These are phyloP conservation scores for Amoebophrya sp. DNA, from an alignment of 169 alveolate genomes.

Conservation along the genomic window DNA sequence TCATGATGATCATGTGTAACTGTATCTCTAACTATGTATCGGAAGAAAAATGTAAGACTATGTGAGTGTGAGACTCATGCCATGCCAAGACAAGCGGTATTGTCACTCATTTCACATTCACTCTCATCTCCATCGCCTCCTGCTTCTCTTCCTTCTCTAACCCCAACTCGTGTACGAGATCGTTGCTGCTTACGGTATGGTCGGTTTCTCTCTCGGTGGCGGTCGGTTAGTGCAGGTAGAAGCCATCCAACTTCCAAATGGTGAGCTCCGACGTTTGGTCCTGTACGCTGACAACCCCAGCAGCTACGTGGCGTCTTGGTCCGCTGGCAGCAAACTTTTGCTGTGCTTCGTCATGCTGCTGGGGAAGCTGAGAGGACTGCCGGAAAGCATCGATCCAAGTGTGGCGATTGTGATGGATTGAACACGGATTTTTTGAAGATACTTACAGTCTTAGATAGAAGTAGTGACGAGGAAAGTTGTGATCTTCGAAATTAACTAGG, in stretches of 20 bases:
- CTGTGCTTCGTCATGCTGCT: not conserved
- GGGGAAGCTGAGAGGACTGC: not conserved
- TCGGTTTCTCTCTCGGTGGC: not conserved
- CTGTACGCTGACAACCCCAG: not conserved
- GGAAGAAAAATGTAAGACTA: too few species aligned
- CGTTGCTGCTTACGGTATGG: conserved; percentile 1
- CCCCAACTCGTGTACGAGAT: not conserved
- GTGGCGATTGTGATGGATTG: not conserved
- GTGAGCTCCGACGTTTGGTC: not conserved
- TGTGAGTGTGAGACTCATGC: too few species aligned
- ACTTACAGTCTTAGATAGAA: too few species aligned
- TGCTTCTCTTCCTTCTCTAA: too few species aligned
- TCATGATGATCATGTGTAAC: too few species aligned
- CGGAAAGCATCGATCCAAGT: not conserved
- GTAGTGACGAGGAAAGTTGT: too few species aligned
- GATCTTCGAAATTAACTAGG: too few species aligned
- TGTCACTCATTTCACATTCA: too few species aligned
- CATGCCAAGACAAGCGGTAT: too few species aligned
- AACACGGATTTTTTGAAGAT: too few species aligned
- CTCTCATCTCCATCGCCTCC: too few species aligned
- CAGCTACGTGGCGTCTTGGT: not conserved
- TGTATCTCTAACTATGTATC: too few species aligned
- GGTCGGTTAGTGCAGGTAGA: not conserved
- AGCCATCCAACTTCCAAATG: not conserved
- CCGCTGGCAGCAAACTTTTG: not conserved